These are phyloP conservation scores for Schizophyllum commune DNA, from an alignment of 1,284 basidiomycete species.

Conservation along the genomic window DNA sequence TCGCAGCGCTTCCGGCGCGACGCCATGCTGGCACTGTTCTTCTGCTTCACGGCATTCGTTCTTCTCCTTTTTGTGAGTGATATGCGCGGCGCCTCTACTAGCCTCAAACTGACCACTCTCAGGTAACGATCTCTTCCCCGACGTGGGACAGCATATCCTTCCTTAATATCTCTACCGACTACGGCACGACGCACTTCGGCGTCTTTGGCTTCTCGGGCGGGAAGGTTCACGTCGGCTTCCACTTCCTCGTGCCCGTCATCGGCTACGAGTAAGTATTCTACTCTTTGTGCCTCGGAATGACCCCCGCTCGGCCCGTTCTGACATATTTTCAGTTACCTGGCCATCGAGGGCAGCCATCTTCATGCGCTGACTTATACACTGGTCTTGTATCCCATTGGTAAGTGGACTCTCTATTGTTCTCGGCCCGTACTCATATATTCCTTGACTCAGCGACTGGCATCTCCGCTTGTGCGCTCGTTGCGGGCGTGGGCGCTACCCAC, in stretches of 20 bases:
- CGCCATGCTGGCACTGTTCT: conserved; percentile 36
- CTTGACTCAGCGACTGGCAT: conserved; percentile 50
- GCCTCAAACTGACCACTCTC: not conserved
- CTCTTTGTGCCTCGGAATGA: not conserved
- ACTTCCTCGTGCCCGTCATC: conserved; percentile 29
- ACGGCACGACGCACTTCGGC: conserved; percentile 42
- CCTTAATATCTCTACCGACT: not conserved
- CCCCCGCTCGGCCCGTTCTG: not conserved
- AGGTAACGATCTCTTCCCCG: conserved; percentile 26
- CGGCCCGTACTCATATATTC: not conserved
- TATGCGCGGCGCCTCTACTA: not conserved
- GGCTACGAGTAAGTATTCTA: conserved; percentile 26
- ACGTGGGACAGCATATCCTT: conserved; percentile 7
- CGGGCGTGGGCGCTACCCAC: conserved; percentile 57
- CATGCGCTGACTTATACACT: conserved; percentile 65
- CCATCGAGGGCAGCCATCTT: conserved; percentile 44
- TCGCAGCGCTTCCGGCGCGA: not conserved
- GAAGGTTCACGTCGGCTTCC: conserved; percentile 44
- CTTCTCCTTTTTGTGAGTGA: conserved; percentile 59
- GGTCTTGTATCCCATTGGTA: conserved; percentile 73
- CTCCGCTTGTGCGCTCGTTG: conserved; percentile 62
- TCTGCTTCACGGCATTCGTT: conserved; percentile 55
- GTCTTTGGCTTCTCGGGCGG: conserved; percentile 73
- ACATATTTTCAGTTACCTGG: conserved; percentile 4
- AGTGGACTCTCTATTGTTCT: conserved; percentile 6